A percentile compares a stretch with the other conserved stretches of the same genome.
Evolutionary conservation across 73 alveolate species (phyloP).

Genomic region (Tetrahymena borealis): DNA sequence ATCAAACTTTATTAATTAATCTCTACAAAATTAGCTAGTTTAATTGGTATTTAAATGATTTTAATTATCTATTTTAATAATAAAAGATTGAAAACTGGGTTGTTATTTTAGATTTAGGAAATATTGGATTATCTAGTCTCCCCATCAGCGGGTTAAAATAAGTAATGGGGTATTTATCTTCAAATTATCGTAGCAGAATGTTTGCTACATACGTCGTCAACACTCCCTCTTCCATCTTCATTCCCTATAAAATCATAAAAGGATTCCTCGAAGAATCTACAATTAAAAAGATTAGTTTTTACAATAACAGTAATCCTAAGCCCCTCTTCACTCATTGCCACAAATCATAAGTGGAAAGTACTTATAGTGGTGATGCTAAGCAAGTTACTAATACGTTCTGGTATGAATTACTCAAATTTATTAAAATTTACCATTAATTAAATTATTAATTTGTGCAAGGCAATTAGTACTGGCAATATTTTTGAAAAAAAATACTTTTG

Average conservation of each 20-base stretch:
- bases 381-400: background rate
- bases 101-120: conserved; percentile 39
- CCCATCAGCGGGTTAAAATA: conserved; percentile 32
- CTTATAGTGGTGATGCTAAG: conserved; percentile 24
- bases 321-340: conserved; percentile 5
- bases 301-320: background rate
- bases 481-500: too few relatives aligned
- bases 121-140: conserved; percentile 31
- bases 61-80: background rate
- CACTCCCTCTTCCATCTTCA: conserved; percentile 30
- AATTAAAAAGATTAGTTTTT: conserved; percentile 25
- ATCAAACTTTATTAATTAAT: too few relatives aligned
- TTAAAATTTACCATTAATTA: too few relatives aligned
- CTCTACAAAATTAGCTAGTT: too few relatives aligned
- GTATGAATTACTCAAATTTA: background rate
- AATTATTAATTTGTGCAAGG: too few relatives aligned
- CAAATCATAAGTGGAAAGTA: conserved; percentile 4
- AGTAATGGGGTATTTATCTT: conserved; percentile 23
- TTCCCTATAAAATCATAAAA: conserved; percentile 41
- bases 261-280: conserved; percentile 45
- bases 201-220: conserved; percentile 46
- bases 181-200: conserved; percentile 51
- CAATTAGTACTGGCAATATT: too few relatives aligned
- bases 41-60: too few relatives aligned
- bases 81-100: conserved; percentile 36